Percentiles rank a stretch among this genome's conserved stretches.
These are phyloP conservation scores for Colletotrichum graminicola DNA, from an alignment of 2,329 filamentous ascomycete genomes.

Conservation along the genomic window DNA sequence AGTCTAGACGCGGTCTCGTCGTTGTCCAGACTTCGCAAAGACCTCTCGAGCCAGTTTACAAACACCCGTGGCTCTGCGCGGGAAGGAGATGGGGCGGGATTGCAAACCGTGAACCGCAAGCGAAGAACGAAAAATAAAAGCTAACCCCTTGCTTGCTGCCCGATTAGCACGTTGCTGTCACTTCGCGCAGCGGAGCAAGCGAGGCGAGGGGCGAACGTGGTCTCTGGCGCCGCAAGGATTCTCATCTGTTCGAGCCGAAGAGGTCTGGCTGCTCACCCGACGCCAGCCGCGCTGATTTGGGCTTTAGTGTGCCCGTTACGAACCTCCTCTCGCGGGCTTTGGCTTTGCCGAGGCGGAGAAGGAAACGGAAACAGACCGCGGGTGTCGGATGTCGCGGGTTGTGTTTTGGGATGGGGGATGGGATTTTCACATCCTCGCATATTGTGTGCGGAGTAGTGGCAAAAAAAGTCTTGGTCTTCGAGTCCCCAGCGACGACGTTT, in stretches of 20 bases:
- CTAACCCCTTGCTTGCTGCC: neutral
- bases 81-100: neutral
- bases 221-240: neutral
- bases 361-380: conserved; percentile 1
- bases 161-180: neutral
- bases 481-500: neutral
- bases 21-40: conserved; percentile 3
- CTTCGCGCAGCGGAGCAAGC: too few relatives aligned
- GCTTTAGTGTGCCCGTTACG: neutral
- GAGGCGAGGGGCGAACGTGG: neutral
- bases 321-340: neutral
- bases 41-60: neutral
- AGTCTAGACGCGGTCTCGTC: neutral
- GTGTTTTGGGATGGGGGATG: too few relatives aligned
- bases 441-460: neutral
- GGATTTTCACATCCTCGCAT: neutral
- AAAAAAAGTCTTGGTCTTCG: conserved; percentile 10
- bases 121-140: neutral
- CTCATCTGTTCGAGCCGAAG: neutral
- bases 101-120: conserved; percentile 2
- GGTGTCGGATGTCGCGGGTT: neutral
- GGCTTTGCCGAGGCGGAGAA: neutral
- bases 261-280: too few relatives aligned
- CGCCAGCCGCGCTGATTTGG: too few relatives aligned
- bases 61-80: neutral